Evolutionary conservation across 2,329 filamentous ascomycete genomes (phyloP), one percentile per base, ranked within the genome.

Genomic region (Aspergillus sp.): DNA sequence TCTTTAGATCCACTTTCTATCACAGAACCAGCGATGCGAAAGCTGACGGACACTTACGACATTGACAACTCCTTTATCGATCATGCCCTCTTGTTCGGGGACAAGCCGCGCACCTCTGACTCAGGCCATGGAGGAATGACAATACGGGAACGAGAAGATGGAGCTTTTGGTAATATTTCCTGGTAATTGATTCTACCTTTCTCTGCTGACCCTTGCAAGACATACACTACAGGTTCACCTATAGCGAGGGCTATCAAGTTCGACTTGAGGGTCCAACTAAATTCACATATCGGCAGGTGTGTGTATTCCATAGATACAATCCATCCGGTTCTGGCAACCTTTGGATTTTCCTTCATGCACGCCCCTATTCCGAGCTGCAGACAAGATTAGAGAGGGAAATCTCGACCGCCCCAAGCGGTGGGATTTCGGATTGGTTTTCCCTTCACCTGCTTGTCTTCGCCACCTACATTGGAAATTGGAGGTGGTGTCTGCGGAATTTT

Each of bases 281-380:
- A 9, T 66, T 62, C 60, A 65, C 61, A 6, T 59, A 62, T 12
- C 59, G 64, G 12, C 64, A 66, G 27, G 50, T 59, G 4, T 60
- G 49, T 6, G 55, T 66, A n/a, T 63, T 65, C 11, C 62, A 65
- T 45, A 52, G 58, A 11, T 53, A 62, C 19, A 46, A 57, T 27
- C 54, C 62, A 2, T 56, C 57, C 0, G 52, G 50, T 5, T 9
- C n/a, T 1, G 47, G 52, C 23, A 58, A 60, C 31, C 55, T 66
- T 14, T 66, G 64, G 64, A 57, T 65, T 11, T 58, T 65, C 23
- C 54, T 65, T 8, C 62, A 64, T 39, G 61, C 52, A 12, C 48
- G 52, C 5, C 49, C 48, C 4, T 12, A 48, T 6, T 54, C 60
- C 8, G 52, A 54, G 12, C 27, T 62, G 5, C 55, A 62, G 37